phyloP scores from a whole-genome alignment of 352 stramenopile genomes.

The Phytophthora melonis region DNA sequence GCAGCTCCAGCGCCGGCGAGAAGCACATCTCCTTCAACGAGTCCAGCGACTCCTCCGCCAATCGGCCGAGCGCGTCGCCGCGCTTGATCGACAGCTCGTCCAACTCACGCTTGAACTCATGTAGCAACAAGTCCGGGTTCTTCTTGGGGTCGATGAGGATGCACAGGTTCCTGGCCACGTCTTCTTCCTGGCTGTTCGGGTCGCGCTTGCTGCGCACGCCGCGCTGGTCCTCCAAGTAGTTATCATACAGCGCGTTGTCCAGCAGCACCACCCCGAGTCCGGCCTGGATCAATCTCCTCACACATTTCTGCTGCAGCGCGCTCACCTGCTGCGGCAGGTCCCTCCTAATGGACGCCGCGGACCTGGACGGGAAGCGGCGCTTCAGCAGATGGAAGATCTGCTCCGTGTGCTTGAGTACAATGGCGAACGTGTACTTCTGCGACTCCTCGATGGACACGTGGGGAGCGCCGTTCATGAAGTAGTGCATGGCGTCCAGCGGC shows the following conservation, averaged over 20 bases:
- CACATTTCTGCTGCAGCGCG: slow-evolving; percentile 83
- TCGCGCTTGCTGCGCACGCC: slow-evolving; percentile 20
- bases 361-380: slow-evolving; percentile 76
- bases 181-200: slow-evolving; percentile 54
- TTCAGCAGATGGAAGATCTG: slow-evolving; percentile 79
- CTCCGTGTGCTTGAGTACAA: slow-evolving; percentile 85
- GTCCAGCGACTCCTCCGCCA: slow-evolving; percentile 84
- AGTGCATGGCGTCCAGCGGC: slow-evolving; percentile 36
- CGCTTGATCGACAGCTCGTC: slow-evolving; percentile 87
- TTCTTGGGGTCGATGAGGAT: slow-evolving; percentile 88
- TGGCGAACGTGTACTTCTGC: slow-evolving; percentile 91
- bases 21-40: slow-evolving; percentile 88
- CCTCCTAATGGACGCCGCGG: slow-evolving; percentile 67
- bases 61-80: slow-evolving; percentile 64
- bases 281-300: slow-evolving; percentile 82
- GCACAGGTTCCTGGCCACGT: slow-evolving; percentile 75
- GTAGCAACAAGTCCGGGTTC: slow-evolving; percentile 78
- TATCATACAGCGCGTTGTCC: slow-evolving; percentile 76
- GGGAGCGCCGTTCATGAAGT: slow-evolving; percentile 48
- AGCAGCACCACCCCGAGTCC: slow-evolving; percentile 76
- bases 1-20: slow-evolving; percentile 83
- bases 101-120: slow-evolving; percentile 91
- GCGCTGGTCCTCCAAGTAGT: slow-evolving; percentile 42
- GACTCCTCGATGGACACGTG: slow-evolving; percentile 88
- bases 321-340: slow-evolving; percentile 78